Evolutionary conservation across 2,329 filamentous ascomycete genomes (phyloP), one percentile per base, ranked within the genome.

Genomic region (Cytospora chrysosperma): DNA sequence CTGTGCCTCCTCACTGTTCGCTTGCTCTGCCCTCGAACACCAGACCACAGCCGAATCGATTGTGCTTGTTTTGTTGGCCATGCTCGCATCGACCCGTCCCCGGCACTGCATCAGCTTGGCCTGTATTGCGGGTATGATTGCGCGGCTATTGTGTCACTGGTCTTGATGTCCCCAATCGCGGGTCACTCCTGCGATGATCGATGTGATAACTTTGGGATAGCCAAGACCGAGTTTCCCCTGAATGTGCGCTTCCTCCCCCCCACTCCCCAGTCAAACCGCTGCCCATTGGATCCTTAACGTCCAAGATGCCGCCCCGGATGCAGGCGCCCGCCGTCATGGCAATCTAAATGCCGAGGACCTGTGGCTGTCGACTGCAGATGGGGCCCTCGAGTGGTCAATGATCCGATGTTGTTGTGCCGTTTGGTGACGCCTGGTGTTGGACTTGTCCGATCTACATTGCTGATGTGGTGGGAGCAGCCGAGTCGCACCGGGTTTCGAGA

Each of bases 401-500:
- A 27, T 50, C 57, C 43, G 57, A 47, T 21, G 24, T 51, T 15
- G 30, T 30, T 30, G 28, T 30, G 28, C 4, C 28, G 28, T 30
- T 30, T 30, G 28, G n/a, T 30, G 50, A 54, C 37, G 56, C 51
- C 34, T 63, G 51, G 47, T 51, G 56, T 60, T 53, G n/a, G 43
- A 56, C 56, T 37, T 37, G 56, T 61, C 51, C 58, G 51, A 61
- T 55, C 21, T 55, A 40, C 40, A n/a, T 52, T 49, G 51, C 27
- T 30, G 15, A 21, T 50, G 56, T 47, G 21, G 32, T 3, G 28
- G 43, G 43, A 52, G 43, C n/a, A 30, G 28, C 28, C 56, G n/a
- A 37, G 57, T 56, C 13, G 62, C 53, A 61, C 57, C 56, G 52
- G n/a, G 34, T 47, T 43, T 52, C 62, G 47, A 61, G 57, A 60